phyloP scores from a whole-genome alignment of 139 green algal genomes.

The Closterium sp. region DNA sequence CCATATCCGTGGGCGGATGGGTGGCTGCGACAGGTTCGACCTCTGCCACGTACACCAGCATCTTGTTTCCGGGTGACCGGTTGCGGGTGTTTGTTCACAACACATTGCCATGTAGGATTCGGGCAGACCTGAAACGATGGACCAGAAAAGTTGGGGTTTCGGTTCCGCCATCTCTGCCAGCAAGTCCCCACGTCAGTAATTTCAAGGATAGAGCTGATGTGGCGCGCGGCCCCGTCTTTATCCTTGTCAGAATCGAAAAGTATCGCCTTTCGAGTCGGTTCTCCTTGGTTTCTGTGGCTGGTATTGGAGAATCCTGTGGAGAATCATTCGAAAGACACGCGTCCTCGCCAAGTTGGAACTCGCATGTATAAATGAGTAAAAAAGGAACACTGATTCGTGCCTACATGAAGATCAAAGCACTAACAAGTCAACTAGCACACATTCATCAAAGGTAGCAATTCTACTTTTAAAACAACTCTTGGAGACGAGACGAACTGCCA shows the following conservation, averaged over 20 bases:
- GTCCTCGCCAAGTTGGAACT: too few species aligned
- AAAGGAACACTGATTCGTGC: too few species aligned
- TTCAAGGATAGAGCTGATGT: neutral
- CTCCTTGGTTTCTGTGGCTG: too few species aligned
- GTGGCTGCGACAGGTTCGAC: neutral
- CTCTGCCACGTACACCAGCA: neutral
- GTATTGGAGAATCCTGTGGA: too few species aligned
- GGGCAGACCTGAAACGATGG: neutral
- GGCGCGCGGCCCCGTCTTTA: too few species aligned
- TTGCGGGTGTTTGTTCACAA: neutral
- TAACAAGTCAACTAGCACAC: too few species aligned
- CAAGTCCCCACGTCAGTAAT: neutral
- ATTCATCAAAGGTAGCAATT: too few species aligned
- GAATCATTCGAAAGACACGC: too few species aligned
- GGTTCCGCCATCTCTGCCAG: neutral
- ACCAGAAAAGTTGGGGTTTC: neutral
- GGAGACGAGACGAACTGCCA: neutral
- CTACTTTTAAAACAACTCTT: neutral
- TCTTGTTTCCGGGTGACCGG: neutral
- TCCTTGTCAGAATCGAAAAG: too few species aligned
- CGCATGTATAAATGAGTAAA: too few species aligned
- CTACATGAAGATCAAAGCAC: too few species aligned
- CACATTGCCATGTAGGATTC: neutral
- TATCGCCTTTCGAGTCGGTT: too few species aligned
- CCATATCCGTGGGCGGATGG: neutral